A percentile compares a stretch with the other conserved stretches of the same genome.
Conservation (phyloP, 306 rosid genomes). For the Glycine tomentella region DNA sequence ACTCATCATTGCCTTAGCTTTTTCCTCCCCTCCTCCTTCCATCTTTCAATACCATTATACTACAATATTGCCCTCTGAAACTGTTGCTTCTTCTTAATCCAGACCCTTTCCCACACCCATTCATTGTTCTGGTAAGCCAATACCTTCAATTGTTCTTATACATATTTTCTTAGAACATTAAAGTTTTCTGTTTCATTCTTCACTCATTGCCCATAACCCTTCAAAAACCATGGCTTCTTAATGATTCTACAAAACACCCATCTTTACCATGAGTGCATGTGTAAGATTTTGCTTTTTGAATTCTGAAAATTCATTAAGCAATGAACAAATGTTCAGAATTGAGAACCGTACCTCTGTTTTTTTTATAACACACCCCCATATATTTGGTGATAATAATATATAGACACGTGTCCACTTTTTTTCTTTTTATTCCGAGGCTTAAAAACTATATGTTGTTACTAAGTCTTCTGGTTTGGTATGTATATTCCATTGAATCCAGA, state of each 20-base stretch:
- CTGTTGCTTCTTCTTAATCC: conserved; percentile 20
- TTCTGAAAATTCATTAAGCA: neutral
- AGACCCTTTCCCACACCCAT: conserved; percentile 31
- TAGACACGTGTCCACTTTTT: neutral
- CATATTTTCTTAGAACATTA: conserved; percentile 40
- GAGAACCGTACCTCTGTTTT: conserved; percentile 26
- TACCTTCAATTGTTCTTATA: conserved; percentile 24
- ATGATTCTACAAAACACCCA: neutral
- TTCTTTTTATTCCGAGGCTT: neutral
- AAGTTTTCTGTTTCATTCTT: conserved; percentile 6
- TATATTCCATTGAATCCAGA: conserved; percentile 33
- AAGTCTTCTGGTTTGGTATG: conserved; percentile 6
- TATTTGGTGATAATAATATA: conserved; percentile 23
- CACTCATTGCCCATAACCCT: conserved; percentile 20
- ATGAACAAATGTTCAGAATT: neutral
- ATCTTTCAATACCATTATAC: conserved; percentile 39
- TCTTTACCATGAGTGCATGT: neutral
- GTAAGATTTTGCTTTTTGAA: too few species aligned
- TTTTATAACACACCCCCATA: neutral
- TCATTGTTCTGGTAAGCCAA: conserved; percentile 53
- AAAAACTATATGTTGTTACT: neutral
- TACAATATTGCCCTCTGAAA: conserved; percentile 33
- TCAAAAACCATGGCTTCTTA: conserved; percentile 17
- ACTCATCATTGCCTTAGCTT: conserved; percentile 45
- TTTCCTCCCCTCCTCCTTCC: conserved; percentile 63